Percentiles rank a stretch among this genome's conserved stretches.
Conservation (phyloP, 1,284 basidiomycete genomes). For the Sanghuangporus weigelae region DNA sequence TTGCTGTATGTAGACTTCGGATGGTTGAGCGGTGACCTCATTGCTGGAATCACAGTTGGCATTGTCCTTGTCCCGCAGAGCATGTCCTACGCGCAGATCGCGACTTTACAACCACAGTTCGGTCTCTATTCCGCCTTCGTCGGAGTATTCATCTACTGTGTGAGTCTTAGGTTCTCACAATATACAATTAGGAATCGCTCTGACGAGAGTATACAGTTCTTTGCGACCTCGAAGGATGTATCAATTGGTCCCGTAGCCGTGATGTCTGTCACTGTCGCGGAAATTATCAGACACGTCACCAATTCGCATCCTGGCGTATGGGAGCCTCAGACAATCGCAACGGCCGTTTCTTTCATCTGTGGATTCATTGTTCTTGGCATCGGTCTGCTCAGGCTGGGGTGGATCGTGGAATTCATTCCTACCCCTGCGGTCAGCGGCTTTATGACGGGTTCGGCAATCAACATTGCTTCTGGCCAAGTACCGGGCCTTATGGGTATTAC, state of each 20-base stretch:
- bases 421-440: conserved; percentile 90
- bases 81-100: conserved; percentile 86
- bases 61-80: conserved; percentile 88
- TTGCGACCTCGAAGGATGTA: conserved; percentile 93
- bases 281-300: conserved; percentile 71
- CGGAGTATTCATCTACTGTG: conserved; percentile 78
- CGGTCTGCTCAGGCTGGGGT: conserved; percentile 88
- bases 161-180: conserved; percentile 31
- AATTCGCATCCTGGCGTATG: conserved; percentile 48
- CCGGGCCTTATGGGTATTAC: conserved; percentile 82
- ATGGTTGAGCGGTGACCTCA: conserved; percentile 76
- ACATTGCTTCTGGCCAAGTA: conserved; percentile 80
- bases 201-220: conserved; percentile 46
- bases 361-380: conserved; percentile 93
- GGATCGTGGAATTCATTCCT: conserved; percentile 95
- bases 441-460: conserved; percentile 90
- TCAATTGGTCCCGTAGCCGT: conserved; percentile 96
- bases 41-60: conserved; percentile 88
- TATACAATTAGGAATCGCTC: neutral
- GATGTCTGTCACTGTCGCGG: conserved; percentile 90
- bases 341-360: conserved; percentile 80
- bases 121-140: conserved; percentile 96
- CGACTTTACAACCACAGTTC: conserved; percentile 81
- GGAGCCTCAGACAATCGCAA: conserved; percentile 74
- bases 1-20: conserved; percentile 48